Evolutionary conservation across 345 rosid species (phyloP).

Genomic region (Eucalyptus melliodora): DNA sequence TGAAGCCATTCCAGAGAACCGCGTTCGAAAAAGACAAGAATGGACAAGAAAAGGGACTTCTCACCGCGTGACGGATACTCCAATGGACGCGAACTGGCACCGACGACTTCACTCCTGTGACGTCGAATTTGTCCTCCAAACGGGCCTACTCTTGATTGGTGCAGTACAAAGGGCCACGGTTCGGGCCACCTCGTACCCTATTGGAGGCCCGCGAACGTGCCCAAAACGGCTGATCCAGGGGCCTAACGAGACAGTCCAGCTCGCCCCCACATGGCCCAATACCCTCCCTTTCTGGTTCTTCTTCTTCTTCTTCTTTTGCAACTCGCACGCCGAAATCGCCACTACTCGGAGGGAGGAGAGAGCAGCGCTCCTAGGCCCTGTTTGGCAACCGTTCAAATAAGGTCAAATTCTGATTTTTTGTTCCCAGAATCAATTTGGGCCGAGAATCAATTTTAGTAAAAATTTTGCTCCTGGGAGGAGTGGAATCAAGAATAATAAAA

Average conservation of each 20-base stretch:
- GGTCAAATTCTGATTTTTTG: too few relatives aligned
- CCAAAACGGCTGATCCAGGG: not conserved
- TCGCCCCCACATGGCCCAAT: not conserved
- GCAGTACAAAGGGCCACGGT: not conserved
- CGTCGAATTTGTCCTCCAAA: not conserved
- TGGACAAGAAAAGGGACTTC: not conserved
- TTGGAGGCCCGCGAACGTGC: not conserved
- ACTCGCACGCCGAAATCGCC: not conserved
- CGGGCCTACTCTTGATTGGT: not conserved
- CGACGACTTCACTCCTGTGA: not conserved
- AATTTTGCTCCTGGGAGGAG: too few relatives aligned
- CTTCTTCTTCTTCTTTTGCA: not conserved
- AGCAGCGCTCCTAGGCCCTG: not conserved
- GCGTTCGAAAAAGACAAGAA: not conserved
- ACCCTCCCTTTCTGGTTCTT: not conserved
- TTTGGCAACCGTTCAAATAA: too few relatives aligned
- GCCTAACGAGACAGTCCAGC: not conserved
- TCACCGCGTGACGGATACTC: not conserved
- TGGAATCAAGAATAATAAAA: too few relatives aligned
- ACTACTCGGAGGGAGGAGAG: not conserved
- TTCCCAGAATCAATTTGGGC: fast-evolving
- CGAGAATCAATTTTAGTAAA: too few relatives aligned
- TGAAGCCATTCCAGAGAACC: not conserved
- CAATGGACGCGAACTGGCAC: not conserved
- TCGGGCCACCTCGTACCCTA: not conserved